Conservation (phyloP, 2,329 filamentous ascomycete genomes). For the Phoma herbarum region DNA sequence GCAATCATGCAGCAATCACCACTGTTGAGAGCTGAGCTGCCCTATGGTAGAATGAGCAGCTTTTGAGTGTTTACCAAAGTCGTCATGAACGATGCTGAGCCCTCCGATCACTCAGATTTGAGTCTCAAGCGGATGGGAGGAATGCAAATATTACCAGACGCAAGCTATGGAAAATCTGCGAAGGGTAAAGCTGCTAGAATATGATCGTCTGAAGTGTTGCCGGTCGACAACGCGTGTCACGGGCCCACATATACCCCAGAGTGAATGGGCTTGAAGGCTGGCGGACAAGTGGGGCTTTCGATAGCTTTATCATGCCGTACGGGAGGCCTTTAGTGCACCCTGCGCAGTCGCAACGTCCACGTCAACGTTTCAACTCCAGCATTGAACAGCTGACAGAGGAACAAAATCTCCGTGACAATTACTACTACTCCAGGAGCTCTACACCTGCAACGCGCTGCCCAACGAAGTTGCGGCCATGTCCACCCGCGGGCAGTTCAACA, state of each 20-base stretch:
- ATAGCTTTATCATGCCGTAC: slow-evolving; percentile 13
- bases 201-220: neutral
- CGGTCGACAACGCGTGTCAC: neutral
- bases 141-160: no score
- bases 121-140: no score
- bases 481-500: slow-evolving; percentile 64
- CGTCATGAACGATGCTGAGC: no score
- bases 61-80: no score
- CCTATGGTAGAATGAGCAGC: no score
- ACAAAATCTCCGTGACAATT: neutral
- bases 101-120: neutral
- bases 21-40: no score
- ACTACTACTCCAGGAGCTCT: no score
- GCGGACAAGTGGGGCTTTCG: neutral
- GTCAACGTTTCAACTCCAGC: slow-evolving; percentile 27
- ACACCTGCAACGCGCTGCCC: neutral
- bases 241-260: neutral
- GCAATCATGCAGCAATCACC: no score
- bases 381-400: neutral
- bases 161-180: no score
- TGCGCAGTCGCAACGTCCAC: slow-evolving; percentile 27
- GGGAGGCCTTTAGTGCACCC: slow-evolving; percentile 2
- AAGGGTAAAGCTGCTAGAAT: neutral
- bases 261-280: slow-evolving; percentile 7
- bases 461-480: slow-evolving; percentile 43